Evolutionary conservation across 1,284 basidiomycete species (phyloP).

Genomic region (Trichosporon sp.): DNA sequence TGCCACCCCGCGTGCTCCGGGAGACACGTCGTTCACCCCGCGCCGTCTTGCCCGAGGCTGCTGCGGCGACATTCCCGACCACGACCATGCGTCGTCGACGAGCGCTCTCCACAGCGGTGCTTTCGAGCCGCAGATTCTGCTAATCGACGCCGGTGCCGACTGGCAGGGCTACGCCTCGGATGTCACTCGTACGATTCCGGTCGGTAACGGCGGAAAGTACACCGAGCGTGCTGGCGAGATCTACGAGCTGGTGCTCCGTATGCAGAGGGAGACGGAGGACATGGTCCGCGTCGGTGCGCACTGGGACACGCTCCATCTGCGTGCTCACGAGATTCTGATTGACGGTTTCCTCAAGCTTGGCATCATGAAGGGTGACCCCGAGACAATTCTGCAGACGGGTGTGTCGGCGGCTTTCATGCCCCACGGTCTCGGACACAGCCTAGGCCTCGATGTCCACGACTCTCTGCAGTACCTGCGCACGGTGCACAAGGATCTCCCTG

Average conservation of each 20-base stretch:
- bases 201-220: slow-evolving; percentile 84
- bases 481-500: slow-evolving; percentile 28
- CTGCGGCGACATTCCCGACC: slow-evolving; percentile 35
- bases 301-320: slow-evolving; percentile 77
- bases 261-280: slow-evolving; percentile 66
- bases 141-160: slow-evolving; percentile 89
- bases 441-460: slow-evolving; percentile 77
- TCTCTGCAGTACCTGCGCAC: slow-evolving; percentile 40
- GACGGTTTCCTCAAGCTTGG: slow-evolving; percentile 74
- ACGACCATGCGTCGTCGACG: slow-evolving; percentile 26
- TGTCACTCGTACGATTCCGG: slow-evolving; percentile 47
- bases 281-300: slow-evolving; percentile 65
- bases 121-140: slow-evolving; percentile 65
- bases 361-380: slow-evolving; percentile 63
- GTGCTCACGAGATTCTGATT: slow-evolving; percentile 71
- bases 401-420: slow-evolving; percentile 81
- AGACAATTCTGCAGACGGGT: slow-evolving; percentile 67
- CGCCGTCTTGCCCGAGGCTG: slow-evolving; percentile 36
- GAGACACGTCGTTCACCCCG: slow-evolving; percentile 35
- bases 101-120: slow-evolving; percentile 23
- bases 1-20: slow-evolving; percentile 26
- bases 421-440: slow-evolving; percentile 77
- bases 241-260: slow-evolving; percentile 75
- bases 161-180: slow-evolving; percentile 57
- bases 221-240: slow-evolving; percentile 69